Percentiles rank a stretch among this genome's conserved stretches.
Conservation (phyloP, 495 filamentous ascomycete genomes). For the Staphylotrichum longicolle region DNA sequence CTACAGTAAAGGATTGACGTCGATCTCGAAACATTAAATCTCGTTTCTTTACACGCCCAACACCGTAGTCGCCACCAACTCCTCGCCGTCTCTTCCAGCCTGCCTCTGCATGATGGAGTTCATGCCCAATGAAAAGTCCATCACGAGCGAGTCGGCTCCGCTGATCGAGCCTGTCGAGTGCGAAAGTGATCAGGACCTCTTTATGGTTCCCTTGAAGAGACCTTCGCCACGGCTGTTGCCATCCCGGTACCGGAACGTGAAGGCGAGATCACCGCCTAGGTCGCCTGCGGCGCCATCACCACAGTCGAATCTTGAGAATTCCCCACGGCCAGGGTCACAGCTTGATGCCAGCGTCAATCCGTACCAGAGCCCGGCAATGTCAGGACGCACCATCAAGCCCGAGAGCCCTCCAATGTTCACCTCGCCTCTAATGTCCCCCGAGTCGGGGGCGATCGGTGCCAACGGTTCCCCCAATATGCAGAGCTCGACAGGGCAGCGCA, state of each 20-base stretch:
- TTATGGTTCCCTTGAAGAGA: conserved; percentile 25
- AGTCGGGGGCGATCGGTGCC: background rate
- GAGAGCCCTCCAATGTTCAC: conserved; percentile 15
- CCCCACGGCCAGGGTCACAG: background rate
- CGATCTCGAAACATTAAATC: background rate
- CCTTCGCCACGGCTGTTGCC: conserved; percentile 17
- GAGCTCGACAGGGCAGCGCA: background rate
- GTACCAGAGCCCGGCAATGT: conserved; percentile 10
- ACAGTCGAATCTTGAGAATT: background rate
- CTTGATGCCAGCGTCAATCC: background rate
- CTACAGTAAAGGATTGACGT: conserved; percentile 13
- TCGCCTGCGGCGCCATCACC: conserved; percentile 3
- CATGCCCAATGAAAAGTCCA: conserved; percentile 15
- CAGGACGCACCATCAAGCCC: conserved; percentile 5
- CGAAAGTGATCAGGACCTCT: conserved; percentile 22
- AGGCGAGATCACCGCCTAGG: conserved; percentile 8
- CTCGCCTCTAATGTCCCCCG: conserved; percentile 20
- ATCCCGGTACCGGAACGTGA: conserved; percentile 18
- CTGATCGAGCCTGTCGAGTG: conserved; percentile 24
- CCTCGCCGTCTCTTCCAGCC: background rate
- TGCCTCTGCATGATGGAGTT: conserved; percentile 13
- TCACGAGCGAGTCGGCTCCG: conserved; percentile 28
- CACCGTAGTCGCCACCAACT: background rate
- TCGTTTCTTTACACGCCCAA: background rate
- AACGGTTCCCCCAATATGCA: background rate